Percentiles rank a stretch among this genome's conserved stretches.
Evolutionary conservation across 1,139 yeast genomes (phyloP).

Genomic region (Meyerozyma carpophila): DNA sequence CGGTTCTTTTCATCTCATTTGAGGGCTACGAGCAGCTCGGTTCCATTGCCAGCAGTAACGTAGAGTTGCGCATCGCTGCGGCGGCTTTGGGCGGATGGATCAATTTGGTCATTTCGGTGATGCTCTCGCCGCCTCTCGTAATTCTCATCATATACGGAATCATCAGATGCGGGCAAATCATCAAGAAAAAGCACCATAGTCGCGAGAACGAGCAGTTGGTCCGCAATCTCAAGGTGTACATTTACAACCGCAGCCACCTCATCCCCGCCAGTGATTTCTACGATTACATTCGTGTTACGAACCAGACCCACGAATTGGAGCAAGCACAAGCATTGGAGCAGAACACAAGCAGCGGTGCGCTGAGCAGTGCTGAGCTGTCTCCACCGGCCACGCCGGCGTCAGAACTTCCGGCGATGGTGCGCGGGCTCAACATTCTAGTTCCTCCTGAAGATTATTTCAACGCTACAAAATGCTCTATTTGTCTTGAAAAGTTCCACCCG

Average conservation of each 20-base stretch:
- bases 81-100: conserved; percentile 38
- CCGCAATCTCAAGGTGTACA: conserved; percentile 32
- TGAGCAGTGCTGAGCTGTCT: not conserved
- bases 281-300: conserved; percentile 16
- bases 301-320: conserved; percentile 6
- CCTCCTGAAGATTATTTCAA: conserved; percentile 36
- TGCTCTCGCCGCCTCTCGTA: conserved; percentile 40
- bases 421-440: conserved; percentile 13
- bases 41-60: conserved; percentile 7
- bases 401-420: not conserved
- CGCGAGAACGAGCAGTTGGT: conserved; percentile 34
- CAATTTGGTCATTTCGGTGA: conserved; percentile 34
- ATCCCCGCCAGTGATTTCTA: conserved; percentile 21
- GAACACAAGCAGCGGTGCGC: not conserved
- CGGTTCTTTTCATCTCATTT: conserved; percentile 35
- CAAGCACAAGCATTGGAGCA: conserved; percentile 1
- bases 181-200: conserved; percentile 11
- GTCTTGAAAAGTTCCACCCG: conserved; percentile 37
- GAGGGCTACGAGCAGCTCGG: conserved; percentile 29
- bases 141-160: conserved; percentile 31
- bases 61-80: conserved; percentile 22
- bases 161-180: conserved; percentile 27
- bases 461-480: conserved; percentile 42
- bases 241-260: conserved; percentile 34
- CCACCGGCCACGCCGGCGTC: not conserved